Percentiles rank a stretch among this genome's conserved stretches.
Conservation (phyloP, 2,329 filamentous ascomycete species). For the Verticillium longisporum region DNA sequence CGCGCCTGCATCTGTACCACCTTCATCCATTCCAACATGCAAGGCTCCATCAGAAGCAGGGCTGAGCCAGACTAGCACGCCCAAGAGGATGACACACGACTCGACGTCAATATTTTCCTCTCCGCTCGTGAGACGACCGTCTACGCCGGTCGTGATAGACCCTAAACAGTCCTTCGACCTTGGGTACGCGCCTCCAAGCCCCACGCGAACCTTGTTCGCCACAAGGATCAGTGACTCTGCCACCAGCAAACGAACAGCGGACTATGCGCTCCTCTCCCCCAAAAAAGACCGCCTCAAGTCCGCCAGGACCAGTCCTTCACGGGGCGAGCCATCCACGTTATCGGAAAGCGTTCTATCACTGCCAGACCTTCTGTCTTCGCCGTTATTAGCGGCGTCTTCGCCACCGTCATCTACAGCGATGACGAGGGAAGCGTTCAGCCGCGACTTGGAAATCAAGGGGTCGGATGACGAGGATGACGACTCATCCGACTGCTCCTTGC, state of each 20-base stretch:
- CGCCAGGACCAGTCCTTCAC: constrained; percentile 4
- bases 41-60: neutral
- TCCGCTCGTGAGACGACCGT: neutral
- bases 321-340: constrained; percentile 2
- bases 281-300: constrained; percentile 1
- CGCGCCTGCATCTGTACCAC: neutral
- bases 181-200: neutral
- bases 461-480: constrained; percentile 67
- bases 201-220: neutral
- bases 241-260: constrained; percentile 2
- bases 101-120: neutral
- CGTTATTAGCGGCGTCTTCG: constrained; percentile 16
- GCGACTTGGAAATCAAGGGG: constrained; percentile 55
- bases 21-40: neutral
- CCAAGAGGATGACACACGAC: neutral
- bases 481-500: constrained; percentile 52
- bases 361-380: constrained; percentile 13
- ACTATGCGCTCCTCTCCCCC: neutral
- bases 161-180: neutral
- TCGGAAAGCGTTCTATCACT: neutral
- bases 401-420: constrained; percentile 17
- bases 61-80: neutral
- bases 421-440: constrained; percentile 22
- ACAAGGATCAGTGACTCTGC: neutral
- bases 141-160: neutral